These are phyloP conservation scores for Ramularia collo-cygni DNA, from an alignment of 2,329 filamentous ascomycete species.

Conservation along the genomic window DNA sequence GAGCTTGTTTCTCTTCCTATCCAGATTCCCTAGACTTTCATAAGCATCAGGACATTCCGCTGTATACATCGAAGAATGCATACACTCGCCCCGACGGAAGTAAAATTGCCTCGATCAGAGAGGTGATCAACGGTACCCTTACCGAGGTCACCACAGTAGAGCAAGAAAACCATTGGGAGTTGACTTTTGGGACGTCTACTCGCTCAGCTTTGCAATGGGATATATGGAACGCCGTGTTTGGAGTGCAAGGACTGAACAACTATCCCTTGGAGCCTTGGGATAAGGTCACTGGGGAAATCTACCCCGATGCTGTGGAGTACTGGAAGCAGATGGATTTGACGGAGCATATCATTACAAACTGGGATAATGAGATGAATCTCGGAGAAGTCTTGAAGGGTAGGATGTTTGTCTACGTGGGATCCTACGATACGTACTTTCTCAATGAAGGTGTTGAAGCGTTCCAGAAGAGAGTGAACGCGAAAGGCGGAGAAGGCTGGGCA, in stretches of 20 bases:
- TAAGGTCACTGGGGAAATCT: slow-evolving; percentile 35
- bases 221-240: slow-evolving; percentile 34
- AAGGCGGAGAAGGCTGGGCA: slow-evolving; percentile 31
- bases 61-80: too few species aligned
- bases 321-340: slow-evolving; percentile 34
- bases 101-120: too few species aligned
- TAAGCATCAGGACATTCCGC: too few species aligned
- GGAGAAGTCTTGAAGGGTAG: slow-evolving; percentile 28
- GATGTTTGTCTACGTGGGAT: slow-evolving; percentile 33
- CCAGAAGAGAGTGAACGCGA: slow-evolving; percentile 28
- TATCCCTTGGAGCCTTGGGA: slow-evolving; percentile 36
- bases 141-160: slow-evolving; percentile 28
- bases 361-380: slow-evolving; percentile 28
- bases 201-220: slow-evolving; percentile 34
- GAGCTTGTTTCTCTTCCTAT: slow-evolving; percentile 32
- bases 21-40: too few species aligned
- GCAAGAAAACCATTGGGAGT: slow-evolving; percentile 35
- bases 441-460: slow-evolving; percentile 34
- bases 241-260: slow-evolving; percentile 31
- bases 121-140: too few species aligned
- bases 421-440: slow-evolving; percentile 32
- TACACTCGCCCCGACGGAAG: too few species aligned
- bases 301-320: slow-evolving; percentile 30
- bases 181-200: slow-evolving; percentile 31
- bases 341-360: slow-evolving; percentile 30